phyloP scores from a whole-genome alignment of 1,139 yeast species.

The Kluyveromyces marxianus region DNA sequence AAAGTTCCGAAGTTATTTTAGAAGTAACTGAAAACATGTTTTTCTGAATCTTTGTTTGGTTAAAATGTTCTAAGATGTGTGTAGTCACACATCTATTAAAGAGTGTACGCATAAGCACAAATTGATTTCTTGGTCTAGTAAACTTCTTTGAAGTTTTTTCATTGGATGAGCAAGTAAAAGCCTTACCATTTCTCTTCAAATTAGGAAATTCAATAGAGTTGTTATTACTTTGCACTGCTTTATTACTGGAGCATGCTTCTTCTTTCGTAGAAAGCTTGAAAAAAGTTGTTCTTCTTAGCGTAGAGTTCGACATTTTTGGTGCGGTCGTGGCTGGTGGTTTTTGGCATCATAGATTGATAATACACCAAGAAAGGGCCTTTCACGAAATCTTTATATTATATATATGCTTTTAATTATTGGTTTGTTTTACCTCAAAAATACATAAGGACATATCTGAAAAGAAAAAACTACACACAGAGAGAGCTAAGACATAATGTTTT shows the following conservation, averaged over 20 bases:
- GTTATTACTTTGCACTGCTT: neutral
- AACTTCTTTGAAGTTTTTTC: neutral
- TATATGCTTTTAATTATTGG: neutral
- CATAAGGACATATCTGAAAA: neutral
- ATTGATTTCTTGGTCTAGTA: slow-evolving; percentile 7
- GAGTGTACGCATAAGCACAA: slow-evolving; percentile 7
- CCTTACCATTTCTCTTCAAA: neutral
- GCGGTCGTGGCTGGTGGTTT: no score
- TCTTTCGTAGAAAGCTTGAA: neutral
- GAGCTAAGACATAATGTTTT: neutral
- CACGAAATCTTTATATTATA: no score
- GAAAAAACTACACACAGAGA: neutral
- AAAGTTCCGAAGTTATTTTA: neutral
- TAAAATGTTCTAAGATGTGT: neutral
- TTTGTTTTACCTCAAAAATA: neutral
- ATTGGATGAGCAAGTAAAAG: neutral
- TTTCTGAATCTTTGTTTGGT: neutral
- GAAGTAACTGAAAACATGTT: neutral
- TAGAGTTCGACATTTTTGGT: neutral
- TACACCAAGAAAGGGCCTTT: no score
- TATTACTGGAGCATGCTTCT: neutral
- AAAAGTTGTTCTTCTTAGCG: neutral
- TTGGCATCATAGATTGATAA: no score
- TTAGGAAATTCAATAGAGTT: neutral
- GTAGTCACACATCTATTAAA: neutral